Evolutionary conservation across 306 rosid genomes (phyloP).

Genomic region (Sophora flavescens): DNA sequence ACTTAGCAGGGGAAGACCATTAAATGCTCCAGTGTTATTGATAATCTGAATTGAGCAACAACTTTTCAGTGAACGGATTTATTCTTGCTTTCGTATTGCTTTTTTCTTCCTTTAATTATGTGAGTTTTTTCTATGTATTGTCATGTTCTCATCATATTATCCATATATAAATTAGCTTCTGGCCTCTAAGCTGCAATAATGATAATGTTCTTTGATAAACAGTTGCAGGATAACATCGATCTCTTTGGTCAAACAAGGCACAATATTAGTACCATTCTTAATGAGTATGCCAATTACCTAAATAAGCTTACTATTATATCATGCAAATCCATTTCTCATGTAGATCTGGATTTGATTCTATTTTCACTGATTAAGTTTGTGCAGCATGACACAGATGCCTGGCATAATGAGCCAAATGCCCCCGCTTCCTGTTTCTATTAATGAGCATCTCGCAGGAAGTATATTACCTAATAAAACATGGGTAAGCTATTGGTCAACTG

Average conservation of each 20-base stretch:
- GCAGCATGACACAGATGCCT: constrained; percentile 85
- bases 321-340: constrained; percentile 8
- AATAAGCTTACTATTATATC: constrained; percentile 12
- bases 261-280: constrained; percentile 70
- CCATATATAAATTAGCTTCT: constrained; percentile 1
- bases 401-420: constrained; percentile 93
- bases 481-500: constrained; percentile 65
- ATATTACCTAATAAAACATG: constrained; percentile 63
- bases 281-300: constrained; percentile 67
- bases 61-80: not conserved
- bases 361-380: constrained; percentile 42
- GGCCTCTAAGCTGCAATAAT: constrained; percentile 40
- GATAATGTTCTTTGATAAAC: constrained; percentile 44
- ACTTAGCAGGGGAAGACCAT: not conserved
- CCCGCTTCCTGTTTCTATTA: constrained; percentile 63
- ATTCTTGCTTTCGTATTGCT: not conserved
- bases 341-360: constrained; percentile 24
- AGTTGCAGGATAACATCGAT: constrained; percentile 85
- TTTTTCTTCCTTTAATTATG: not conserved
- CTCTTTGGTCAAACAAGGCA: constrained; percentile 72
- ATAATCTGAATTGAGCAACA: constrained; percentile 27
- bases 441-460: constrained; percentile 77
- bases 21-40: constrained; percentile 12
- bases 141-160: constrained; percentile 26
- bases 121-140: not conserved